A percentile compares a stretch with the other conserved stretches of the same genome.
Evolutionary conservation across 371 early-diverging fungal species (phyloP).

Genomic region (Rhizopus arrhizus): DNA sequence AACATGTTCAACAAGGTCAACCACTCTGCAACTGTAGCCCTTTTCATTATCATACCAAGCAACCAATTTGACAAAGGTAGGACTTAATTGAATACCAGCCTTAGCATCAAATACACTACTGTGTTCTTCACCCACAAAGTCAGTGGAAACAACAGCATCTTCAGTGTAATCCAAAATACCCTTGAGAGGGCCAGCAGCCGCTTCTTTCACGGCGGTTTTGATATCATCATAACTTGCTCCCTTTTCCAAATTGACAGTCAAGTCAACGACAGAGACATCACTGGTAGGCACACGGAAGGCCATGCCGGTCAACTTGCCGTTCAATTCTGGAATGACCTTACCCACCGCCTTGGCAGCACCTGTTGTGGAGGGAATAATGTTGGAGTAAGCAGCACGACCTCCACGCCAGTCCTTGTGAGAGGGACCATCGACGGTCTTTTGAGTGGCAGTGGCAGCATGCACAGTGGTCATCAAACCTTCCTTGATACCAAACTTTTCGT

Average conservation of each 20-base stretch:
- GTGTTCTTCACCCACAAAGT: constrained; percentile 91
- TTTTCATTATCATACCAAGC: constrained; percentile 95
- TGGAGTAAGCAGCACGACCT: constrained; percentile 94
- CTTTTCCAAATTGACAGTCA: constrained; percentile 92
- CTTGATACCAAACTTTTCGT: constrained; percentile 91
- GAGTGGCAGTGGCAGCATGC: constrained; percentile 98
- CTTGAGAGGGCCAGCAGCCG: constrained; percentile 81
- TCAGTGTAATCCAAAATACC: constrained; percentile 96
- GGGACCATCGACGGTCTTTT: constrained; percentile 99
- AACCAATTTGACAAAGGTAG: constrained; percentile 97
- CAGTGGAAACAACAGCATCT: constrained; percentile 97
- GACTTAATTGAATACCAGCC: constrained; percentile 96
- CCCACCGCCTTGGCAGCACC: constrained; percentile 96
- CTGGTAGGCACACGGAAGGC: constrained; percentile 97
- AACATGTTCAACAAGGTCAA: constrained; percentile 84
- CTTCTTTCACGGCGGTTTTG: constrained; percentile 82
- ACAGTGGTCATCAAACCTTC: constrained; percentile 96
- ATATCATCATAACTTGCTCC: constrained; percentile 88
- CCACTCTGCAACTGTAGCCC: constrained; percentile 95
- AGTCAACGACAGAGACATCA: constrained; percentile 98
- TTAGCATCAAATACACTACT: constrained; percentile 96
- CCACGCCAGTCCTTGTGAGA: constrained; percentile 97
- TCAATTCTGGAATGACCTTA: constrained; percentile 96
- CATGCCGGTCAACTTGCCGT: constrained; percentile 99
- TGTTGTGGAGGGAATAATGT: constrained; percentile 99